A percentile compares a stretch with the other conserved stretches of the same genome.
These are phyloP conservation scores for Galeopsis tetrahit DNA, from an alignment of 257 asterid species.

Conservation along the genomic window DNA sequence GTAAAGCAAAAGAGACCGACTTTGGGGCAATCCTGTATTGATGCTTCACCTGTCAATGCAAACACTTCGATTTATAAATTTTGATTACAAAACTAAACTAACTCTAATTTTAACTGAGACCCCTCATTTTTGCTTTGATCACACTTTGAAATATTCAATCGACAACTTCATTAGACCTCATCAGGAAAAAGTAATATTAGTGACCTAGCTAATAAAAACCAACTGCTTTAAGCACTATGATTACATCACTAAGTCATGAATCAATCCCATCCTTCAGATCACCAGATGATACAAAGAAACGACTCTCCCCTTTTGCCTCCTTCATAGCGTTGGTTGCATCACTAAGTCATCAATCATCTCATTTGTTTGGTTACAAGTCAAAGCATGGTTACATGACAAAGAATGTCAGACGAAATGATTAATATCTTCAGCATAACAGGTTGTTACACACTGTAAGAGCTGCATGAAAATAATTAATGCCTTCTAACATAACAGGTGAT, in stretches of 20 bases:
- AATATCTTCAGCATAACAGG: background rate
- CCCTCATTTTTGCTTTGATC: background rate
- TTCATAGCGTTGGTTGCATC: background rate
- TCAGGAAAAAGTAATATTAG: constrained; percentile 4
- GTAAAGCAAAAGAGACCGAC: constrained; percentile 41
- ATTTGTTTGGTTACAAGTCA: background rate
- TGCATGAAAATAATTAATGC: background rate
- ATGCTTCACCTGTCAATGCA: constrained; percentile 72
- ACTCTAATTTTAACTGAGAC: background rate
- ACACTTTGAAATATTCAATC: background rate
- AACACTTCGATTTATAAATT: constrained; percentile 12
- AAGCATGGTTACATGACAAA: constrained; percentile 5
- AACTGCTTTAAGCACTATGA: background rate
- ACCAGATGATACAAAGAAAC: background rate
- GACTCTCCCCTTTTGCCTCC: constrained; percentile 13
- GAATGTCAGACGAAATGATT: background rate
- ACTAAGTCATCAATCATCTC: constrained; percentile 10
- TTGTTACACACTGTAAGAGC: background rate
- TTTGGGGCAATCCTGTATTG: constrained; percentile 80
- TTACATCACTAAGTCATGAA: background rate
- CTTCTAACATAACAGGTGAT: background rate
- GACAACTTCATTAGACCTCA: background rate
- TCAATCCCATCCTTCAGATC: background rate
- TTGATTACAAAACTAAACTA: constrained; percentile 7
- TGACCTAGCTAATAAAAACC: background rate